phyloP scores from a whole-genome alignment of 495 filamentous ascomycete species.

The Annulohypoxylon maeteangense region DNA sequence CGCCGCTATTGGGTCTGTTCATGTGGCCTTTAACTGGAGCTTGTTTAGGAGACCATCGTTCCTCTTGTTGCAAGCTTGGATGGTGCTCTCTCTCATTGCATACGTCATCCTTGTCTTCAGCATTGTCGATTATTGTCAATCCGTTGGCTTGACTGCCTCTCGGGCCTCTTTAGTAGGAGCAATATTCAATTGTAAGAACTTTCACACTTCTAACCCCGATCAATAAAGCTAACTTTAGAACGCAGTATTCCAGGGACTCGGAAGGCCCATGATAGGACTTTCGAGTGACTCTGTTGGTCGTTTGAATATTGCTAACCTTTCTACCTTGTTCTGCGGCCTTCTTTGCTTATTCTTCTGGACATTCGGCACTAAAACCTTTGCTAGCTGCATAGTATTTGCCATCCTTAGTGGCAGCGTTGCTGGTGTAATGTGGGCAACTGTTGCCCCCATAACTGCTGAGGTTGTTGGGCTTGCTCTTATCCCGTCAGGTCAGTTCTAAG shows the following conservation, averaged over 20 bases:
- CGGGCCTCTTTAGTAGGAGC: slow-evolving; percentile 79
- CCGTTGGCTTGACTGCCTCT: slow-evolving; percentile 69
- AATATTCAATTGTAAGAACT: slow-evolving; percentile 71
- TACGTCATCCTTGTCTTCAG: slow-evolving; percentile 80
- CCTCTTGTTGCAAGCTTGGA: slow-evolving; percentile 72
- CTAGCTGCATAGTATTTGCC: slow-evolving; percentile 75
- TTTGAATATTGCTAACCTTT: slow-evolving; percentile 71
- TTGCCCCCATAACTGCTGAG: slow-evolving; percentile 79
- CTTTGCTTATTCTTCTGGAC: slow-evolving; percentile 75
- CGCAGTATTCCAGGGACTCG: slow-evolving; percentile 56
- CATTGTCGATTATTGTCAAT: slow-evolving; percentile 72
- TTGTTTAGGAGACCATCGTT: slow-evolving; percentile 71
- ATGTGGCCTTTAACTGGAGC: slow-evolving; percentile 70
- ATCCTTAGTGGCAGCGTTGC: slow-evolving; percentile 75
- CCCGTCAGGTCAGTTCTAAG: slow-evolving; percentile 63
- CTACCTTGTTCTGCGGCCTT: slow-evolving; percentile 69
- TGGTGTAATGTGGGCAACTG: slow-evolving; percentile 78
- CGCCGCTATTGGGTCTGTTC: slow-evolving; percentile 68
- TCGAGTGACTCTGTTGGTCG: slow-evolving; percentile 73
- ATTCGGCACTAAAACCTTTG: slow-evolving; percentile 69
- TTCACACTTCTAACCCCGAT: too few relatives aligned
- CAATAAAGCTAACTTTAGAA: background rate
- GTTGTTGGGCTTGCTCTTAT: slow-evolving; percentile 78
- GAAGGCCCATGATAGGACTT: slow-evolving; percentile 73
- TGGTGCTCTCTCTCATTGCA: slow-evolving; percentile 74